These are phyloP conservation scores for Pestalotiopsis sp. DNA, from an alignment of 2,329 filamentous ascomycete species.

Conservation along the genomic window DNA sequence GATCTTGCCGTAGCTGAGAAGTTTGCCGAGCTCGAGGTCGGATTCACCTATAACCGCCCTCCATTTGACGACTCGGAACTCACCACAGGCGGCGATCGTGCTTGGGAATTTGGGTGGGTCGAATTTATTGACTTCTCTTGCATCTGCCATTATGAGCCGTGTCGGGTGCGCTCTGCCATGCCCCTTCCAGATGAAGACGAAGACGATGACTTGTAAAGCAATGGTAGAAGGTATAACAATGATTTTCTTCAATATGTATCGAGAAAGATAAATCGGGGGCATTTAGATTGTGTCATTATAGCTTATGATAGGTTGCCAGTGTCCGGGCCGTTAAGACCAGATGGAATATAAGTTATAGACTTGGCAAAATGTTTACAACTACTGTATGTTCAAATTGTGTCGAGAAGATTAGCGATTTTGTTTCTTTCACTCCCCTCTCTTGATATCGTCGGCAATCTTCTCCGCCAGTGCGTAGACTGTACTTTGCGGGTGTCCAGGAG, in stretches of 20 bases:
- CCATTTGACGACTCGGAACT: neutral
- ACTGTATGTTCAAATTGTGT: too few species aligned
- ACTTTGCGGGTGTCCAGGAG: slow-evolving; percentile 14
- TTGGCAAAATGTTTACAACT: too few species aligned
- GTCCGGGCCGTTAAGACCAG: too few species aligned
- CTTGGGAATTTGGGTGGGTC: neutral
- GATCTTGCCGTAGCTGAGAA: neutral
- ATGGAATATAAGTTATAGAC: too few species aligned
- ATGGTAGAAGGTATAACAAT: too few species aligned
- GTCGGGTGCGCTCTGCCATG: neutral
- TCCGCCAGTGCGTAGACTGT: slow-evolving; percentile 12
- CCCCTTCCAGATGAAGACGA: neutral
- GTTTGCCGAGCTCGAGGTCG: neutral
- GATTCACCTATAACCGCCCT: neutral
- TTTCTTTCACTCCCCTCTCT: neutral
- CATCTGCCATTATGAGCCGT: neutral
- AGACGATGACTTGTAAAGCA: neutral
- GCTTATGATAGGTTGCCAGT: too few species aligned
- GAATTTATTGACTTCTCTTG: neutral
- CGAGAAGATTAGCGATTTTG: too few species aligned
- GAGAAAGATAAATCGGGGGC: too few species aligned
- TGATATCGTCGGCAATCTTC: slow-evolving; percentile 11
- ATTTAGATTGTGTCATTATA: too few species aligned
- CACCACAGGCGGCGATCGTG: neutral
- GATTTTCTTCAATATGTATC: too few species aligned